phyloP scores from a whole-genome alignment of 2,329 filamentous ascomycete genomes.

The Colletotrichum sp. region DNA sequence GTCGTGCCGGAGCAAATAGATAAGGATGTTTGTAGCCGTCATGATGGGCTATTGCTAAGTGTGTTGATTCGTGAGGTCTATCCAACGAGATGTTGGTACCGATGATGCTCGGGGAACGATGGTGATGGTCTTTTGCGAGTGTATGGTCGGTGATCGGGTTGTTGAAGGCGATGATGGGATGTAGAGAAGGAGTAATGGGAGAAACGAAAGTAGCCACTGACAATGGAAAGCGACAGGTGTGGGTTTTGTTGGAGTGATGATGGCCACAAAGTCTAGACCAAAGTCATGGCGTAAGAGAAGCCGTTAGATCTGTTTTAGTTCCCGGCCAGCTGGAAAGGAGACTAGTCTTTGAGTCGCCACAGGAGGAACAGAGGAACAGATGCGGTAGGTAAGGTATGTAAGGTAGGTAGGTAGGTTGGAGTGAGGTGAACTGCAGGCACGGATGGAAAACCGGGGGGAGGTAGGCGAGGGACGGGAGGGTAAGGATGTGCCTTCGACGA shows the following conservation, averaged over 20 bases:
- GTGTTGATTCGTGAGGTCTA: background rate
- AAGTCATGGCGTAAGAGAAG: conserved; percentile 21
- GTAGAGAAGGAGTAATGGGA: background rate
- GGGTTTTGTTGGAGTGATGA: background rate
- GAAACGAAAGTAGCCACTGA: rapidly evolving
- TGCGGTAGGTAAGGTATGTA: background rate
- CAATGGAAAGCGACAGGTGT: background rate
- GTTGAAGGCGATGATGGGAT: background rate
- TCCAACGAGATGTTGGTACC: background rate
- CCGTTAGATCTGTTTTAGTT: conserved; percentile 15
- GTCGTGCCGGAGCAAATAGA: conserved; percentile 77
- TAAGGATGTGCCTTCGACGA: background rate
- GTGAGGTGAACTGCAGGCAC: background rate
- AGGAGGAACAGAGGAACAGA: background rate
- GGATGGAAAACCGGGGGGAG: background rate
- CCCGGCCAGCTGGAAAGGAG: background rate
- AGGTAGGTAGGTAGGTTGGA: background rate
- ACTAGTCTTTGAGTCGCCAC: conserved; percentile 4
- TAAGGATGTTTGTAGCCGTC: conserved; percentile 56
- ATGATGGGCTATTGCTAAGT: conserved; percentile 25
- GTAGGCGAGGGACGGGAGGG: background rate
- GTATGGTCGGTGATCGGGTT: background rate
- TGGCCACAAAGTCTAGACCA: background rate
- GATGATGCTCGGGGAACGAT: background rate
- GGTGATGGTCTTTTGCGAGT: background rate